Evolutionary conservation across 192 early-diverging fungal species (phyloP).

Genomic region (Dimargaris cristalligena): DNA sequence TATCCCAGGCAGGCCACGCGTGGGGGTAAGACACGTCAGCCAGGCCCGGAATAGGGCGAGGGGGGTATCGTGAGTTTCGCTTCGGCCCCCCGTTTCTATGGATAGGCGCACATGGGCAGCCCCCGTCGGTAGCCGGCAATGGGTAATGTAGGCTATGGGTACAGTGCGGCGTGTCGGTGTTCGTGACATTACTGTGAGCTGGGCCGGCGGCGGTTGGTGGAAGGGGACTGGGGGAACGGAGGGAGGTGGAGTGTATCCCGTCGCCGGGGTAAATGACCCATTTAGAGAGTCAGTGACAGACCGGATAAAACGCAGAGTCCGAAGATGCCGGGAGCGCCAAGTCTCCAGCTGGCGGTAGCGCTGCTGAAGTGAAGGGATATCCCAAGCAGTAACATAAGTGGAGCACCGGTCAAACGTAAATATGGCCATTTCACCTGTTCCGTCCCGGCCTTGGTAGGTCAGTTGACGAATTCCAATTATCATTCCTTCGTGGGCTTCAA

Average conservation of each 20-base stretch:
- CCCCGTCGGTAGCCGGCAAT: too few relatives aligned
- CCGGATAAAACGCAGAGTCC: neutral
- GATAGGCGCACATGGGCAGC: too few relatives aligned
- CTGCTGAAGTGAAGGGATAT: neutral
- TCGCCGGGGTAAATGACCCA: neutral
- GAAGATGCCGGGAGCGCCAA: neutral
- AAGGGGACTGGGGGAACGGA: too few relatives aligned
- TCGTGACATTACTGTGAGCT: too few relatives aligned
- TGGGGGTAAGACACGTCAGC: too few relatives aligned
- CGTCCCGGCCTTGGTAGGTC: conserved; percentile 1
- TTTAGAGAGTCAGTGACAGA: neutral
- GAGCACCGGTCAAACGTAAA: conserved; percentile 6
- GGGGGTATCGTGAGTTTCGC: too few relatives aligned
- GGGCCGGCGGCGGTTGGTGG: too few relatives aligned
- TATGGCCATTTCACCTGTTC: neutral
- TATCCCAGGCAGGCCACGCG: too few relatives aligned
- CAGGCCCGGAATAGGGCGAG: too few relatives aligned
- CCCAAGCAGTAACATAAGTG: neutral
- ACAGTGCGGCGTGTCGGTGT: too few relatives aligned
- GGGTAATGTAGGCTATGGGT: too few relatives aligned
- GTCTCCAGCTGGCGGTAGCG: neutral
- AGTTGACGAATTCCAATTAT: neutral
- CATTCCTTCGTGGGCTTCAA: neutral
- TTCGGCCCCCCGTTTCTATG: too few relatives aligned
- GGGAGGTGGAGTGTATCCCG: neutral